phyloP scores from a whole-genome alignment of 2,329 filamentous ascomycete species.

The Chrysoporthe austroafricana region DNA sequence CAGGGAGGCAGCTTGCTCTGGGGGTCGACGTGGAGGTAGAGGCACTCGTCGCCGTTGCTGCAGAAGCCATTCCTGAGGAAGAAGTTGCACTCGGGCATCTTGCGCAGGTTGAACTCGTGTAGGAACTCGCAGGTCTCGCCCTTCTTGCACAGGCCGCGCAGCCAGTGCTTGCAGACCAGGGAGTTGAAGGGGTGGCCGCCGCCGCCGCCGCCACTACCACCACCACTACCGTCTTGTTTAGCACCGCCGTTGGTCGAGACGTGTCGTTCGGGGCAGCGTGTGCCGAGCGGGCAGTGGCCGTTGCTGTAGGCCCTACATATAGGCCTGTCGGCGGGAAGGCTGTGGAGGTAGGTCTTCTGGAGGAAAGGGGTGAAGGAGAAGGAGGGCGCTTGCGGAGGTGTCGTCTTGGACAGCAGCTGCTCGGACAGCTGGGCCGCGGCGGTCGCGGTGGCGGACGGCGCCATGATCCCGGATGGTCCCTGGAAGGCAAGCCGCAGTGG shows the following conservation, averaged over 20 bases:
- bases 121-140: slow-evolving; percentile 96
- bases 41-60: slow-evolving; percentile 93
- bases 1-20: slow-evolving; percentile 78
- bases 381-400: slow-evolving; percentile 55
- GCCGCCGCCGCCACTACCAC: slow-evolving; percentile 50
- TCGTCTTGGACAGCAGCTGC: slow-evolving; percentile 60
- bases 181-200: slow-evolving; percentile 65
- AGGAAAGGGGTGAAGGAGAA: slow-evolving; percentile 90
- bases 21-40: slow-evolving; percentile 89
- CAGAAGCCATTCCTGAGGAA: slow-evolving; percentile 93
- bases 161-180: slow-evolving; percentile 98
- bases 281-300: slow-evolving; percentile 84
- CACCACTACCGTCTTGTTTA: slow-evolving; percentile 42
- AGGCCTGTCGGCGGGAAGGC: slow-evolving; percentile 76
- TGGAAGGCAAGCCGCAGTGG: not conserved
- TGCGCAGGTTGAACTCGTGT: slow-evolving; percentile 96
- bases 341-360: slow-evolving; percentile 80
- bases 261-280: slow-evolving; percentile 85
- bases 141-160: slow-evolving; percentile 96
- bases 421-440: slow-evolving; percentile 41
- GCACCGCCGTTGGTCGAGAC: slow-evolving; percentile 45
- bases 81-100: slow-evolving; percentile 98
- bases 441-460: slow-evolving; percentile 31
- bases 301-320: slow-evolving; percentile 85
- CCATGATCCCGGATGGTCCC: slow-evolving; percentile 28